A percentile compares a stretch with the other conserved stretches of the same genome.
These are phyloP conservation scores for Epichloe amarillans DNA, from an alignment of 2,329 filamentous ascomycete genomes.

Conservation along the genomic window DNA sequence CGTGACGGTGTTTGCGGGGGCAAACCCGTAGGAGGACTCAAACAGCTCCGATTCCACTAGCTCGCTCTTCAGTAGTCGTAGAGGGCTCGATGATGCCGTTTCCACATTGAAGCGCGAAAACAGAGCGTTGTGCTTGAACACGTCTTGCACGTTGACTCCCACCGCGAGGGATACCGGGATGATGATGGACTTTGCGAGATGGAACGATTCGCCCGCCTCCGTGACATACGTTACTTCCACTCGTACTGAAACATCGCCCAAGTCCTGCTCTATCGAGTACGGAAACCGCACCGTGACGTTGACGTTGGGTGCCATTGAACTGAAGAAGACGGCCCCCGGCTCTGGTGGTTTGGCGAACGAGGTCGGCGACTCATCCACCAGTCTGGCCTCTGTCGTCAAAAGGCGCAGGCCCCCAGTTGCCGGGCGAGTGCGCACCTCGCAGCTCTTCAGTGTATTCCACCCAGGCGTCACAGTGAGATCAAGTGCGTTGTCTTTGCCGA, in stretches of 20 bases:
- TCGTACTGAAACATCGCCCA: conserved; percentile 56
- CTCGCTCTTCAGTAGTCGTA: conserved; percentile 58
- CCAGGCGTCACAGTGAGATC: conserved; percentile 62
- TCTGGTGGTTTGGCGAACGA: conserved; percentile 38
- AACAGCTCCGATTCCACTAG: conserved; percentile 60
- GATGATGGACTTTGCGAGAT: conserved; percentile 35
- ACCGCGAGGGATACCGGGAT: conserved; percentile 67
- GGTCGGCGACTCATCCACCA: conserved; percentile 28
- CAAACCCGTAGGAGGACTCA: conserved; percentile 45
- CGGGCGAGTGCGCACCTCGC: conserved; percentile 48
- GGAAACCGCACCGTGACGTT: conserved; percentile 53
- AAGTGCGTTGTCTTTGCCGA: conserved; percentile 66
- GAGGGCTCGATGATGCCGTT: conserved; percentile 59
- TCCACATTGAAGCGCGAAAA: conserved; percentile 89
- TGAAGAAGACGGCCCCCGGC: conserved; percentile 38
- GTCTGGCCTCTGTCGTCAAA: conserved; percentile 44
- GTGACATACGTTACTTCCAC: conserved; percentile 68
- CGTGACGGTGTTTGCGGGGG: conserved; percentile 39
- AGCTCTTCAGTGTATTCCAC: conserved; percentile 53
- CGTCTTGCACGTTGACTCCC: conserved; percentile 91
- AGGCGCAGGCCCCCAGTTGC: conserved; percentile 54
- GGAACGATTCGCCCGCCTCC: conserved; percentile 36
- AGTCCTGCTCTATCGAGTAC: conserved; percentile 71
- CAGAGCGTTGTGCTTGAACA: conserved; percentile 71
- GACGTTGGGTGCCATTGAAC: conserved; percentile 29